phyloP scores from a whole-genome alignment of 1,284 basidiomycete species.

The Rhodofomes roseus region DNA sequence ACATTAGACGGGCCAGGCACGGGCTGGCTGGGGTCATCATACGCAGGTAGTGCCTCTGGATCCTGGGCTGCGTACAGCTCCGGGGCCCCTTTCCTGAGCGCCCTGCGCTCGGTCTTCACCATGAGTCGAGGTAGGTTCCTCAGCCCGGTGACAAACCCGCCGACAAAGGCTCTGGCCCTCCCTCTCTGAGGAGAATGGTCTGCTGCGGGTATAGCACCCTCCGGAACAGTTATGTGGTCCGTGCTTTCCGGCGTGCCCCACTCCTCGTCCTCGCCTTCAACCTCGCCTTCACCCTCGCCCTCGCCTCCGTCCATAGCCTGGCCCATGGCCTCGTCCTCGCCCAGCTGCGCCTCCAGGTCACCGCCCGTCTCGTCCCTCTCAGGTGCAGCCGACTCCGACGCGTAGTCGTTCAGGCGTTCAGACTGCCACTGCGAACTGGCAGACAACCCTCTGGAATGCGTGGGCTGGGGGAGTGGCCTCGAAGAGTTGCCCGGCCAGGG shows the following conservation, averaged over 20 bases:
- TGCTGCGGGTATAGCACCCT: too few species aligned
- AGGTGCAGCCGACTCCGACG: neutral
- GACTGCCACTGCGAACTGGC: neutral
- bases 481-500: slow-evolving; percentile 7
- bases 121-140: slow-evolving; percentile 25
- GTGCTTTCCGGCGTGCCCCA: neutral
- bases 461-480: neutral
- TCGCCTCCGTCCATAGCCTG: too few species aligned
- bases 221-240: slow-evolving; percentile 7
- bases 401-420: neutral
- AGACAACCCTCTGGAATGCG: neutral
- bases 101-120: slow-evolving; percentile 18
- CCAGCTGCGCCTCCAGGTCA: neutral
- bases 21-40: slow-evolving; percentile 19
- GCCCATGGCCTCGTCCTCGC: neutral
- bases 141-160: slow-evolving; percentile 29
- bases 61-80: slow-evolving; percentile 8
- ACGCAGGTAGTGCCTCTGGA: slow-evolving; percentile 18
- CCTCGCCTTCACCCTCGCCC: neutral
- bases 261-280: neutral
- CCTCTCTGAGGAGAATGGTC: slow-evolving; percentile 8
- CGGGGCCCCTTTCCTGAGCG: slow-evolving; percentile 13
- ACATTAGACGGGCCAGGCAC: slow-evolving; percentile 16
- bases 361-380: neutral
- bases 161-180: slow-evolving; percentile 24